Evolutionary conservation across 331 rosid genomes (phyloP), one percentile per base, ranked within the genome.

Genomic region (Stylosanthes scabra): DNA sequence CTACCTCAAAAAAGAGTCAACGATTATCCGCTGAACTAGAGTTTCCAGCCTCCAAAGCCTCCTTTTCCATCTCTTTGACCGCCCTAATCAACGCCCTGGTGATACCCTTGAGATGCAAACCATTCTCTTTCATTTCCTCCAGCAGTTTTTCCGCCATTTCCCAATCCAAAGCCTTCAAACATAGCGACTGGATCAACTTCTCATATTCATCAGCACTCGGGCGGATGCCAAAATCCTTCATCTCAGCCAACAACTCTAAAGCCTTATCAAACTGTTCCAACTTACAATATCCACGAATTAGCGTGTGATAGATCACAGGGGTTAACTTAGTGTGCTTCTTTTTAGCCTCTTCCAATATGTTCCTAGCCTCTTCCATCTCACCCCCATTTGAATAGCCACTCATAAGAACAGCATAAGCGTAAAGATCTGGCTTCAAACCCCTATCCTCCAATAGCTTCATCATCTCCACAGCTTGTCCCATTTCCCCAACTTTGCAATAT

Each of bases 131-230:
- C 97, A 91, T 91, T 84, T 88, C 97, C 74, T 85, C 86, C 4
- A 65, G 82, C 59, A 94, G 78, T 78, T 84, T 94, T 70, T 89
- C 93, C 12, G 97, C 91, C 8, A 13, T 81, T 75, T 86, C 79
- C 96, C 96, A 94, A 78, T 91, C 97, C 76, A 88, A 60, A 67
- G 91, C 89, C 86, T 85, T 91, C 60, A 94, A 81, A 80, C 97
- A 91, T 45, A 94, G 86, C 72, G 96, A 88, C 68, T 88, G 97
- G 78, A 94, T 87, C 89, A 94, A 60, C 85, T 89, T 91, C 45
- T 86, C 90, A 49, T 94, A 94, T 78, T 91, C 96, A 58, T 91
- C 93, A 20, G 13, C 85, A 65, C 49, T 83, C n/a, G 91, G 86
- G 34, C 67, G 62, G 41, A 91, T 87, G 34, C 97, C 97, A 54